Evolutionary conservation across 495 filamentous ascomycete genomes (phyloP).

Genomic region (Oidiodendron maius): DNA sequence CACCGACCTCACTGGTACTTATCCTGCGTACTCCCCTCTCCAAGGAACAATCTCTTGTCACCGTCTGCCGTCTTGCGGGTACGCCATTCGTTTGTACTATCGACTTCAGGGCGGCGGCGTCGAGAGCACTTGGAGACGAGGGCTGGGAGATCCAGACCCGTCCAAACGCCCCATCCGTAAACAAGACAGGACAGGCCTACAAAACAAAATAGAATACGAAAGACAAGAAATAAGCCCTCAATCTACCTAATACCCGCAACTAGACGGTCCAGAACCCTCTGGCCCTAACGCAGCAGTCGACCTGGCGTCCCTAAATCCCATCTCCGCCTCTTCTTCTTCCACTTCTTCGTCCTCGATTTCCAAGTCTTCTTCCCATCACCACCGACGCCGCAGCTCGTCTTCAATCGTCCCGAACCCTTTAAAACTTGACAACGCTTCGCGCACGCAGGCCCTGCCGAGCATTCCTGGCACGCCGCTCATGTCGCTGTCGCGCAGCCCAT

Average conservation of each 20-base stretch:
- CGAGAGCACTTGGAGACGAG: too few relatives aligned
- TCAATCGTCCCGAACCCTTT: constrained; percentile 15
- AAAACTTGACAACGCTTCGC: constrained; percentile 5
- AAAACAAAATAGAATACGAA: too few relatives aligned
- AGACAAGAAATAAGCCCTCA: too few relatives aligned
- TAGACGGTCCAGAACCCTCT: constrained; percentile 19
- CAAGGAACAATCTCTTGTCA: too few relatives aligned
- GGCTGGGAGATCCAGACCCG: too few relatives aligned
- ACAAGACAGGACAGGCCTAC: too few relatives aligned
- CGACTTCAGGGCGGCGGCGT: too few relatives aligned
- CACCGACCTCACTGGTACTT: too few relatives aligned
- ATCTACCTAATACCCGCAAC: constrained; percentile 6
- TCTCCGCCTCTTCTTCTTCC: constrained; percentile 17
- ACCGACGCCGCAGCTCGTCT: constrained; percentile 21
- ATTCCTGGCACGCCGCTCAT: constrained; percentile 50
- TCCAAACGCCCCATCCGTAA: too few relatives aligned
- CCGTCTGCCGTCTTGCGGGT: too few relatives aligned
- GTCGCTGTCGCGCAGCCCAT: constrained; percentile 82
- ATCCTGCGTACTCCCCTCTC: too few relatives aligned
- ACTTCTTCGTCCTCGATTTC: constrained; percentile 3
- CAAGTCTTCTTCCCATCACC: constrained; percentile 22
- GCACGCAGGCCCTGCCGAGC: constrained; percentile 10
- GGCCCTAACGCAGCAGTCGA: constrained; percentile 13
- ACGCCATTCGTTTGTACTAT: too few relatives aligned
- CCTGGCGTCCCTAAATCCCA: constrained; percentile 25